Conservation (phyloP, 2,329 filamentous ascomycete genomes). For the Remersonia thermophila region DNA sequence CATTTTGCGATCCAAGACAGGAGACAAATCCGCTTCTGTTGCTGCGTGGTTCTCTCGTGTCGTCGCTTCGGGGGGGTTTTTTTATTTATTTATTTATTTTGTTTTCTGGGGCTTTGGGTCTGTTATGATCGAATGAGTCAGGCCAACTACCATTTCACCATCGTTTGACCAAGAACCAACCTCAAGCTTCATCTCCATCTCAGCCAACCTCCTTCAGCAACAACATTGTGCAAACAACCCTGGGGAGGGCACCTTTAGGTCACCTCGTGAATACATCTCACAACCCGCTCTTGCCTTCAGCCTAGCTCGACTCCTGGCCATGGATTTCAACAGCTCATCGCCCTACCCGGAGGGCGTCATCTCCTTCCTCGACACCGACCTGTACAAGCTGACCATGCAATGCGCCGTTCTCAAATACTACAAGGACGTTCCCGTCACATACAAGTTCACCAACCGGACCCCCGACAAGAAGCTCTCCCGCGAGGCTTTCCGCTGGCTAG, state of each 20-base stretch:
- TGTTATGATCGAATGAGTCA: no score
- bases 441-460: conserved; percentile 90
- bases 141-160: no score
- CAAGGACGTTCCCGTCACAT: conserved; percentile 68
- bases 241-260: no score
- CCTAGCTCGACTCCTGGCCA: conserved; percentile 19
- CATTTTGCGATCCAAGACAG: no score
- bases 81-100: no score
- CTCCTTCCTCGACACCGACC: conserved; percentile 68
- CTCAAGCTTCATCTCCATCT: background rate
- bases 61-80: no score
- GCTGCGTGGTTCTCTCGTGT: background rate
- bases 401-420: conserved; percentile 91
- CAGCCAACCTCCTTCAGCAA: background rate
- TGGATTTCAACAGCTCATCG: conserved; percentile 56
- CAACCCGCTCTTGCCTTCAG: no score
- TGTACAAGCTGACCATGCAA: conserved; percentile 99
- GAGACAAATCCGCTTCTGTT: no score
- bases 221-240: background rate
- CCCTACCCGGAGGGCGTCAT: conserved; percentile 64
- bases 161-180: background rate
- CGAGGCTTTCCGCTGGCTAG: conserved; percentile 72
- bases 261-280: no score
- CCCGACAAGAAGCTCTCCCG: conserved; percentile 84
- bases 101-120: no score